A percentile compares a stretch with the other conserved stretches of the same genome.
phyloP scores from a whole-genome alignment of 202 grass and related monocot species.

The Carex arenaria region DNA sequence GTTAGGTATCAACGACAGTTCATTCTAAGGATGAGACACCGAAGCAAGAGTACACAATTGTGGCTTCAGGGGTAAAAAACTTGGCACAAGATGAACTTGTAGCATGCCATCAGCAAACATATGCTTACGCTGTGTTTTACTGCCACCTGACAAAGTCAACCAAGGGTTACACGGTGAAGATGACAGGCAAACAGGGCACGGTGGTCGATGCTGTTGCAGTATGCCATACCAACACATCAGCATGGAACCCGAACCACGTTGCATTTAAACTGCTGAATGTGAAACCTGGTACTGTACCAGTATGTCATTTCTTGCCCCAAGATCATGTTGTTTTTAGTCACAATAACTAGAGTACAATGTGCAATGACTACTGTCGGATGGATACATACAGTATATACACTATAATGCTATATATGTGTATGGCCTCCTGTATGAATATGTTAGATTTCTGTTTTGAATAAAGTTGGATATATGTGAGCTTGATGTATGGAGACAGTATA shows the following conservation, averaged over 20 bases:
- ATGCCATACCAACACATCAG: slow-evolving; percentile 76
- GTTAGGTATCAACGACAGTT: slow-evolving; percentile 34
- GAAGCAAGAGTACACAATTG: slow-evolving; percentile 62
- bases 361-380: not conserved
- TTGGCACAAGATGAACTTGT: slow-evolving; percentile 30
- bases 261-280: slow-evolving; percentile 67
- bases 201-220: slow-evolving; percentile 63
- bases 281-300: slow-evolving; percentile 64
- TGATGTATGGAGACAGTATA: not conserved
- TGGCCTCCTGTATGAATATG: not conserved
- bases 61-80: slow-evolving; percentile 25
- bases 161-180: slow-evolving; percentile 62
- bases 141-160: slow-evolving; percentile 68
- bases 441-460: too few relatives aligned
- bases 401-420: not conserved
- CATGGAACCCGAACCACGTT: slow-evolving; percentile 84
- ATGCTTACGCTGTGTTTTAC: slow-evolving; percentile 81
- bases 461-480: too few relatives aligned
- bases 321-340: slow-evolving; percentile 78
- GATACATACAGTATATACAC: too few relatives aligned
- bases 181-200: slow-evolving; percentile 57
- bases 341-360: slow-evolving; percentile 16
- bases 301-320: slow-evolving; percentile 92
- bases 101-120: slow-evolving; percentile 74
- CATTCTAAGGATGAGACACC: slow-evolving; percentile 33